A percentile compares a stretch with the other conserved stretches of the same genome.
These are phyloP conservation scores for Kalmusia sp. DNA, from an alignment of 2,329 filamentous ascomycete genomes.

Conservation along the genomic window DNA sequence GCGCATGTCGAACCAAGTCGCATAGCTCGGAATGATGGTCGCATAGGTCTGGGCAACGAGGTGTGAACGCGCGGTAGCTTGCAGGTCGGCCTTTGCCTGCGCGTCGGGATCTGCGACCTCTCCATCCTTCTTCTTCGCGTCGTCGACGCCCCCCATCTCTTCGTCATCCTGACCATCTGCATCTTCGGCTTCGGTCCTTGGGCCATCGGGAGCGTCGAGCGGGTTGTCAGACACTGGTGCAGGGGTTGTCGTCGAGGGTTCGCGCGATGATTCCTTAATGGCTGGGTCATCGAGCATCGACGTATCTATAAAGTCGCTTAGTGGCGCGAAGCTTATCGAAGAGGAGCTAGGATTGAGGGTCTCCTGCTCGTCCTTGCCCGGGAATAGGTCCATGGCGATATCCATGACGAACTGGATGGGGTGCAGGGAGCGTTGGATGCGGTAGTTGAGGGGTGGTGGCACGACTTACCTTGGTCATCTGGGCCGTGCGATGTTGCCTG, in stretches of 20 bases:
- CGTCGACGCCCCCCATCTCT: slow-evolving; percentile 62
- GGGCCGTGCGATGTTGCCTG: slow-evolving; percentile 29
- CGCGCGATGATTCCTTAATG: slow-evolving; percentile 55
- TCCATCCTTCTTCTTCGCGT: slow-evolving; percentile 47
- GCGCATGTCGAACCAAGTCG: slow-evolving; percentile 99
- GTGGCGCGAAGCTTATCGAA: neutral
- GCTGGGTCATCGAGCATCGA: slow-evolving; percentile 57
- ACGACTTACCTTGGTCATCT: slow-evolving; percentile 41
- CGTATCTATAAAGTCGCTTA: slow-evolving; percentile 58
- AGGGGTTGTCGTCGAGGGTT: slow-evolving; percentile 66
- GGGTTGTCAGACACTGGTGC: slow-evolving; percentile 67
- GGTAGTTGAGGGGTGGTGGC: slow-evolving; percentile 5
- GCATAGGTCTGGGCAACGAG: slow-evolving; percentile 92
- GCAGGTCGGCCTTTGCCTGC: slow-evolving; percentile 79
- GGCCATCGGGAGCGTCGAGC: slow-evolving; percentile 72
- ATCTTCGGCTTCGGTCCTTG: slow-evolving; percentile 64
- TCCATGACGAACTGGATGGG: slow-evolving; percentile 2
- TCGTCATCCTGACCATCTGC: slow-evolving; percentile 71
- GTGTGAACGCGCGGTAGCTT: slow-evolving; percentile 88
- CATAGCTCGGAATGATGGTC: slow-evolving; percentile 96
- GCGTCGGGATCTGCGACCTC: slow-evolving; percentile 54
- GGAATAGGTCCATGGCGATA: neutral
- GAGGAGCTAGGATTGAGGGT: slow-evolving; percentile 1
- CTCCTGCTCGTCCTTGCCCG: neutral
- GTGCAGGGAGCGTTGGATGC: slow-evolving; percentile 11